Base-by-base conservation (phyloP, 768 basidiomycete genomes). In the Trametes punicea region DNA sequence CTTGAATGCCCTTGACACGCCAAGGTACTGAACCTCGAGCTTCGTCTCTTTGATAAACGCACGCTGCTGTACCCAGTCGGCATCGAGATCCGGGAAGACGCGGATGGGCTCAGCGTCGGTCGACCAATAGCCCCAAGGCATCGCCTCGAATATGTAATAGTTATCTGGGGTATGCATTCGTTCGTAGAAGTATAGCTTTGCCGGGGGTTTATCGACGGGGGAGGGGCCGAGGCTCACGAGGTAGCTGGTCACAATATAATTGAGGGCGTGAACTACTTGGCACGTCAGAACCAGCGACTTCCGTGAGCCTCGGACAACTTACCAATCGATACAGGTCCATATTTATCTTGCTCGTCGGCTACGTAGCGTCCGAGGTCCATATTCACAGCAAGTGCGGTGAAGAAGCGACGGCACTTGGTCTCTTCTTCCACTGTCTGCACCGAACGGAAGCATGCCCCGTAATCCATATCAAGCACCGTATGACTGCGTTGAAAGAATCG, bases 51-150 rank as follows among this genome's bases (percentile, higher is more conserved):
- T 21, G 23, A 21, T 27, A 26, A 46, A 54, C 15, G 2, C 21
- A 7, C 30, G 51, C 8, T 13, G 9, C 23, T 44, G 33, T 30
- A 11, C 46, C 18, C 26, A 11, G 2, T 10, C 20, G 20, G 23
- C 23, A 10, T 36, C n/a, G 6, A 21, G 44, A 2, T 20, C 44
- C 16, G 52, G 34, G 21, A 46, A 21, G 7, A 13, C 8, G 8
- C 10, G 45, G 23, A 46, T 30, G 9, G 52, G 52, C 33, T 42
- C 20, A 1, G 51, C 21, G 4, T 34, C 34, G 3, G 44, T 46
- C 18, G 44, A 54, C 52, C 52, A 54, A 26, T 54, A 54, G 7
- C 52, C 52, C 52, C 52, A 54, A 3, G 52, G 52, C 20, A 18
- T 46, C 44, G 23, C 33, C 16, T n/a, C n/a, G 30, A 39, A 18